Conservation (phyloP, 2,329 filamentous ascomycete genomes). For the Talaromyces sp. region DNA sequence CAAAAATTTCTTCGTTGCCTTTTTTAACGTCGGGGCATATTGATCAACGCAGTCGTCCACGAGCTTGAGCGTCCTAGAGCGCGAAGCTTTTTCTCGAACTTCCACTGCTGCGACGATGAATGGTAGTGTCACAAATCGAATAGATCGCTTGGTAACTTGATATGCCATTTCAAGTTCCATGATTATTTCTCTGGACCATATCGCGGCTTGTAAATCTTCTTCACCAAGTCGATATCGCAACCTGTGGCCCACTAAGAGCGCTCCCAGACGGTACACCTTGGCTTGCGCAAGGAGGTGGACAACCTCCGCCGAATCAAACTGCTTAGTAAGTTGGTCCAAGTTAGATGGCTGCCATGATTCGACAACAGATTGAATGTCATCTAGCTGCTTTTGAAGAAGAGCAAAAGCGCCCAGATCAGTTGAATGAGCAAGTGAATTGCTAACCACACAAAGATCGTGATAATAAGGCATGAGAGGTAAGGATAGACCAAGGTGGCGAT, state of each 20-base stretch:
- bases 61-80: conserved; percentile 6
- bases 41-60: conserved; percentile 13
- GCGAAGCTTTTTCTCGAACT: conserved; percentile 3
- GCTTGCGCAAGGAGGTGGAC: conserved; percentile 14
- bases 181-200: conserved; percentile 11
- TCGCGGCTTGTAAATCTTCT: conserved; percentile 6
- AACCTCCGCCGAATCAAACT: conserved; percentile 12
- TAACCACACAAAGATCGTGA: conserved; percentile 9
- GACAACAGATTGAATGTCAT: conserved; percentile 7
- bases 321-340: background rate
- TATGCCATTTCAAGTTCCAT: conserved; percentile 13
- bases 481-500: conserved; percentile 9
- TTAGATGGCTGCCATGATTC: conserved; percentile 10
- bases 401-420: background rate
- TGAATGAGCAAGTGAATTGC: conserved; percentile 4
- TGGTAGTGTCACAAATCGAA: conserved; percentile 9
- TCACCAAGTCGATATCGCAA: conserved; percentile 12
- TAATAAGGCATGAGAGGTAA: conserved; percentile 13
- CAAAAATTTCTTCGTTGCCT: conserved; percentile 8
- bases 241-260: conserved; percentile 6
- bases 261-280: conserved; percentile 9
- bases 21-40: conserved; percentile 10
- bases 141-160: conserved; percentile 2
- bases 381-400: conserved; percentile 6
- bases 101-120: conserved; percentile 9